These are phyloP conservation scores for Rosellinia necatrix DNA, from an alignment of 2,329 filamentous ascomycete species.

Conservation along the genomic window DNA sequence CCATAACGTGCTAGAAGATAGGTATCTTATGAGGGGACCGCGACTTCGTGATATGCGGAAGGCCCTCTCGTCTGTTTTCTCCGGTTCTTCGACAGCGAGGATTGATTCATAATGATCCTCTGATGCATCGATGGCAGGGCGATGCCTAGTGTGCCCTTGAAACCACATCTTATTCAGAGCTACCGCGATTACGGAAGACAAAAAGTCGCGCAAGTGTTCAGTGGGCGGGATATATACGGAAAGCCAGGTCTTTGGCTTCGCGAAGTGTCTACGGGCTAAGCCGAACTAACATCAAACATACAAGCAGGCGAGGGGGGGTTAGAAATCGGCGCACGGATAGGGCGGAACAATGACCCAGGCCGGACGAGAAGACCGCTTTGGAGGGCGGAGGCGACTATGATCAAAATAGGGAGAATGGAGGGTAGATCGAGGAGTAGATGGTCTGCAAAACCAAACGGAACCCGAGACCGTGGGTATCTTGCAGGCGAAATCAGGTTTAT, in stretches of 20 bases:
- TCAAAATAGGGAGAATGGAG: not conserved
- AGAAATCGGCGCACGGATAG: not conserved
- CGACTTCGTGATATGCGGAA: constrained; percentile 15
- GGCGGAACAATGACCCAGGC: not conserved
- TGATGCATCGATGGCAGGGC: not conserved
- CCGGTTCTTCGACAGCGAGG: constrained; percentile 11
- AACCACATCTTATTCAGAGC: constrained; percentile 10
- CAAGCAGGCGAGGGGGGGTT: not conserved
- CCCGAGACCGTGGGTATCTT: not conserved
- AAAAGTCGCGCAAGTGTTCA: not conserved
- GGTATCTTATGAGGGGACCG: constrained; percentile 31
- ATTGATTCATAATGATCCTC: constrained; percentile 18
- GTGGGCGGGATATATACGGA: not conserved
- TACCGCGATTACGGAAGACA: not conserved
- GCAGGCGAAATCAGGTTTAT: not conserved
- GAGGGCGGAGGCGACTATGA: not conserved
- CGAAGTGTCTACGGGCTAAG: not conserved
- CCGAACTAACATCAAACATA: not conserved
- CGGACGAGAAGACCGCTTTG: not conserved
- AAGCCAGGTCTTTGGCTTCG: not conserved
- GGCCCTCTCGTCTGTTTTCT: constrained; percentile 9
- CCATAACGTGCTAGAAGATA: constrained; percentile 44
- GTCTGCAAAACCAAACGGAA: not conserved
- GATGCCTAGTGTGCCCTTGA: not conserved
- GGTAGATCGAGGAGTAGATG: not conserved